Evolutionary conservation across 768 basidiomycete genomes (phyloP), one percentile per base, ranked within the genome.

Genomic region (Postia placenta): DNA sequence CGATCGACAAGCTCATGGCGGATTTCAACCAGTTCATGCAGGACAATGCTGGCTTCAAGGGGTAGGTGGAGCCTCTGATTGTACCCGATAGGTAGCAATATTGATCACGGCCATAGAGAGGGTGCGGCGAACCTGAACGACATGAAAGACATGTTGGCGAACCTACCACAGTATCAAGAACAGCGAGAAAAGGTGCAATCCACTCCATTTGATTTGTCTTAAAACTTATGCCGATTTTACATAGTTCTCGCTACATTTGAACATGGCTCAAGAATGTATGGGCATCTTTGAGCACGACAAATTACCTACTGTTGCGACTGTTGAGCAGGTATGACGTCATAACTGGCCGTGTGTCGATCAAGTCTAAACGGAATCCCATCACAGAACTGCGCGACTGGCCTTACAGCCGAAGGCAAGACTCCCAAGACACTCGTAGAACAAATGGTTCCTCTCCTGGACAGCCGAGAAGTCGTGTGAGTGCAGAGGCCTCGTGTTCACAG

Each of bases 61-160:
- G 92, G 87, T 92, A 59, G 47, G 79, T 27, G 14, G 5, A 20
- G 15, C 26, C n/a, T n/a, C n/a, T n/a, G 20, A 5, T 33, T 25
- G n/a, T n/a, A n/a, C n/a, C n/a, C n/a, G n/a, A n/a, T n/a, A n/a
- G 22, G 33, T n/a, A n/a, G n/a, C n/a, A n/a, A n/a, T n/a, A n/a
- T n/a, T 52, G 36, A 39, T 15, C 19, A 1, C 11, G 12, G 5
- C 27, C 49, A 22, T 49, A 85, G 87, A 23, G 81, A 90, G 58
- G 83, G 86, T 38, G 89, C 87, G 7, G 87, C 89, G 41, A 93
- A 81, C 58, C 65, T 99, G 41, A 95, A 93, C 60, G 95, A 97
- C 67, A 94, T 99, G 90, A 97, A 96, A 67, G 96, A 99, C 61
- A 96, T 98, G 95, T 74, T 99, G 27, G 96, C 96, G 26, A 91